Evolutionary conservation across 2,329 filamentous ascomycete genomes (phyloP).

Genomic region (Stemphylium vesicarium): DNA sequence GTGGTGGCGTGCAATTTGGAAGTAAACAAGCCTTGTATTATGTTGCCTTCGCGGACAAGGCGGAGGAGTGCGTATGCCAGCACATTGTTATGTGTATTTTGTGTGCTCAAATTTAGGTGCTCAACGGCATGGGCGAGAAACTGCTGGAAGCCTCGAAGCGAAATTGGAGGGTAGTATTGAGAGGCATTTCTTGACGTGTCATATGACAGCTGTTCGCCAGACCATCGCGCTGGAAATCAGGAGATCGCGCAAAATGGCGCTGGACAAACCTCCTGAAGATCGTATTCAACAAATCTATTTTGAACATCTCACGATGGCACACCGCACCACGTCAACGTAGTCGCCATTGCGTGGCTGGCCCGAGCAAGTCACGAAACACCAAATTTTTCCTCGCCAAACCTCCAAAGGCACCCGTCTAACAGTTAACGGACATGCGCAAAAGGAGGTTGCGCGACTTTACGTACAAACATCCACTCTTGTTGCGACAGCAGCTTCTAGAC

Average conservation of each 20-base stretch:
- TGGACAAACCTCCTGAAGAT: not conserved
- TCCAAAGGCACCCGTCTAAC: slow-evolving; percentile 27
- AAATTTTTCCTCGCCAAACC: slow-evolving; percentile 21
- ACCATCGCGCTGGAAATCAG: not conserved
- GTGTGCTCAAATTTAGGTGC: too few species aligned
- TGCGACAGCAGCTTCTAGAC: slow-evolving; percentile 17
- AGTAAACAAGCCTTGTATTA: not conserved
- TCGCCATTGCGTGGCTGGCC: not conserved
- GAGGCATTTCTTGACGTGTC: not conserved
- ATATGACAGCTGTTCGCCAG: not conserved
- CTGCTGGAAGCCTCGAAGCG: not conserved
- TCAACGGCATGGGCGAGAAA: not conserved
- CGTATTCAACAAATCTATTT: not conserved
- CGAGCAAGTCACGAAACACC: slow-evolving; percentile 12
- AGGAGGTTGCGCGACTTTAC: slow-evolving; percentile 15
- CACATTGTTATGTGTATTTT: too few species aligned
- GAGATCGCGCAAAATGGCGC: not conserved
- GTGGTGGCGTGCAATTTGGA: too few species aligned
- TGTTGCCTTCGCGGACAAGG: not conserved
- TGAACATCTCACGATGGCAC: not conserved
- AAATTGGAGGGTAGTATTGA: not conserved
- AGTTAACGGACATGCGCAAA: slow-evolving; percentile 23
- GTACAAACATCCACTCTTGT: slow-evolving; percentile 30
- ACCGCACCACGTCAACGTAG: not conserved
- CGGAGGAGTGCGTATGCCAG: too few species aligned